Evolutionary conservation across 352 stramenopile genomes (phyloP).

Genomic region (Thalassiosira livingstoniorum): DNA sequence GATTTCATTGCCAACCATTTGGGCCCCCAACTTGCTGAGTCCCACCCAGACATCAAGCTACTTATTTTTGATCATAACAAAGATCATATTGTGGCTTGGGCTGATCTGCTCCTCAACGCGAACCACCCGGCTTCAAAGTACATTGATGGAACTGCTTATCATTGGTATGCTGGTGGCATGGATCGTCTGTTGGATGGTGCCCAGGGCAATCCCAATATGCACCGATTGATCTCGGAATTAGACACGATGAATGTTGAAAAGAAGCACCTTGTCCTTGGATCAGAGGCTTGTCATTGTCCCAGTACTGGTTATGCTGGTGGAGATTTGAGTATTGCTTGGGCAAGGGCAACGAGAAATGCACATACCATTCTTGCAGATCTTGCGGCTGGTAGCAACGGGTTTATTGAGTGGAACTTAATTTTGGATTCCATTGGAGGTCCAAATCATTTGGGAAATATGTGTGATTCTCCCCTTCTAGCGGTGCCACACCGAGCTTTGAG

Average conservation of each 20-base stretch:
- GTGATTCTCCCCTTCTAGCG: conserved; percentile 77
- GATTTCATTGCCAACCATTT: conserved; percentile 83
- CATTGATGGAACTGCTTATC: conserved; percentile 77
- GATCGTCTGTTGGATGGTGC: conserved; percentile 82
- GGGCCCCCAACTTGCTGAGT: conserved; percentile 64
- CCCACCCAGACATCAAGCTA: conserved; percentile 78
- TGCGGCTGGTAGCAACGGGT: conserved; percentile 79
- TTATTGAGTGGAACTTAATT: conserved; percentile 86
- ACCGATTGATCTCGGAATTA: conserved; percentile 68
- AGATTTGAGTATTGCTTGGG: conserved; percentile 74
- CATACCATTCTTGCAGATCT: conserved; percentile 84
- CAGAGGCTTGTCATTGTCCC: conserved; percentile 82
- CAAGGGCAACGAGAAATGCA: conserved; percentile 78
- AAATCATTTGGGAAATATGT: conserved; percentile 85
- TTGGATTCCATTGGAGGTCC: conserved; percentile 82
- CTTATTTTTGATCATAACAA: conserved; percentile 87
- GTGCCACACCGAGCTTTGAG: conserved; percentile 73
- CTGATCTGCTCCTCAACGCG: conserved; percentile 60
- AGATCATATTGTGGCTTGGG: conserved; percentile 82
- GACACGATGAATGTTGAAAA: conserved; percentile 43
- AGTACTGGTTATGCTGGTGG: conserved; percentile 78
- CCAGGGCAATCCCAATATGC: conserved; percentile 74
- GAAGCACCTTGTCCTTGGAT: conserved; percentile 71
- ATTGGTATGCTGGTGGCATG: conserved; percentile 85
- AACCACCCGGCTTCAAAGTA: conserved; percentile 68